Evolutionary conservation across 768 basidiomycete species (phyloP).

Genomic region (Lentinula aciculospora): DNA sequence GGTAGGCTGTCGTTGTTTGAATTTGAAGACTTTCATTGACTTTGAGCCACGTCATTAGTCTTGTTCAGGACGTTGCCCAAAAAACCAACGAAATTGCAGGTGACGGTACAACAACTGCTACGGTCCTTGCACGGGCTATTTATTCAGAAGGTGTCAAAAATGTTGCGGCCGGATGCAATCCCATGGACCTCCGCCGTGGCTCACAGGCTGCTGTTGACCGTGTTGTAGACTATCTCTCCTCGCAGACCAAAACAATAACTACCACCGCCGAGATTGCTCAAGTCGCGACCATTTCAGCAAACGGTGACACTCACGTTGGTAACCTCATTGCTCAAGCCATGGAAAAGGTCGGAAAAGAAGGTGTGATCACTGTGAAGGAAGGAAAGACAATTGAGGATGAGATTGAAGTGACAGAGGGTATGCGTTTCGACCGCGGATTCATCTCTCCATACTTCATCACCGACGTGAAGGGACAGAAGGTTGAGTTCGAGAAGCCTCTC

Average conservation of each 20-base stretch:
- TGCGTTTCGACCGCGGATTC: conserved; percentile 99
- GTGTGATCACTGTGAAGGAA: conserved; percentile 99
- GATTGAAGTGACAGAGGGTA: conserved; percentile 99
- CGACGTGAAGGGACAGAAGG: conserved; percentile 93
- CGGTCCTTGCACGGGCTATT: conserved; percentile 94
- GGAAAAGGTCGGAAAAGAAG: conserved; percentile 99
- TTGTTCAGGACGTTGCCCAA: conserved; percentile 91
- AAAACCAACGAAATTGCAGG: conserved; percentile 98
- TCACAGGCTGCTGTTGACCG: conserved; percentile 95
- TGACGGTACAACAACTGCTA: conserved; percentile 97
- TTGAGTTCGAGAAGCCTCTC: conserved; percentile 95
- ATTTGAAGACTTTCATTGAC: conserved; percentile 9
- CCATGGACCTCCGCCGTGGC: conserved; percentile 99
- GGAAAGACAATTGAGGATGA: conserved; percentile 97
- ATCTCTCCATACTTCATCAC: conserved; percentile 99
- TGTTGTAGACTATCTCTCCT: conserved; percentile 85
- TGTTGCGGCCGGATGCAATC: conserved; percentile 98
- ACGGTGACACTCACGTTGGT: conserved; percentile 82
- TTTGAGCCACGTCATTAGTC: conserved; percentile 35
- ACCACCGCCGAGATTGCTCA: conserved; percentile 97
- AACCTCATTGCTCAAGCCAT: conserved; percentile 96
- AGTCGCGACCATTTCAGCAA: conserved; percentile 93
- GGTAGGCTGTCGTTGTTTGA: conserved; percentile 40
- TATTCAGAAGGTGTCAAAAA: conserved; percentile 99
- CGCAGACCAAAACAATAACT: conserved; percentile 90